Base-by-base conservation (phyloP, 345 rosid species). In the Euphorbia tirucalli region DNA sequence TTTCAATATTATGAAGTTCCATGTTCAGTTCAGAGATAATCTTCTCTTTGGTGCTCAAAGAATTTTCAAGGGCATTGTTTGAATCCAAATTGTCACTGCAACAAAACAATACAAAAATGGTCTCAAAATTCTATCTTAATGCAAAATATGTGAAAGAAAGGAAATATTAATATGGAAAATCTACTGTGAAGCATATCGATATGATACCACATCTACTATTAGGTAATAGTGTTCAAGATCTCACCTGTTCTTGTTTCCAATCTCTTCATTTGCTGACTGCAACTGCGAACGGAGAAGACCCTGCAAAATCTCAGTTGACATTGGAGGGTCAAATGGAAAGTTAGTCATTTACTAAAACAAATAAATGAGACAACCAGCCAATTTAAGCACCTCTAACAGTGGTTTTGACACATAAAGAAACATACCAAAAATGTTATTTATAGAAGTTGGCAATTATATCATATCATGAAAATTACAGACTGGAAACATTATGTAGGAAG, bases 1-100 rank as follows among this genome's bases (percentile, higher is more conserved):
- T 86, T 82, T 95, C 99, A 74, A 93, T 82, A 70, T 83, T 86
- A 85, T 90, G 96, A 73, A 95, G 93, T 77, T 95, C 99, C 87
- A 82, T 83, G 69, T 92, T 95, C 73, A 95, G 87, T 82, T 95
- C 97, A 10, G 98, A 90, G 48, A 95, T 89, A 69, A 95, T 83
- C 86, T 93, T 95, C 81, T 95, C 99, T 81, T 95, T 92, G 78
- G 96, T 89, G 72, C 37, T 92, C 78, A 92, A 77, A 66, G 98
- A 92, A 76, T 86, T 95, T 83, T 95, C 99, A 73, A 92, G 94
- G 75, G 87, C 81, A 77, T 75, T 85, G 72, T 85, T 89, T 71
- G 98, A 88, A 82, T 95, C 97, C 70, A 83, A 73, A 76, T 70
- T 83, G 74, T 92, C 88, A 75, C 97, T 95, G 96, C 60, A 68